These are phyloP conservation scores for Vitis rupestris DNA, from an alignment of 164 flowering plant species.

Conservation along the genomic window DNA sequence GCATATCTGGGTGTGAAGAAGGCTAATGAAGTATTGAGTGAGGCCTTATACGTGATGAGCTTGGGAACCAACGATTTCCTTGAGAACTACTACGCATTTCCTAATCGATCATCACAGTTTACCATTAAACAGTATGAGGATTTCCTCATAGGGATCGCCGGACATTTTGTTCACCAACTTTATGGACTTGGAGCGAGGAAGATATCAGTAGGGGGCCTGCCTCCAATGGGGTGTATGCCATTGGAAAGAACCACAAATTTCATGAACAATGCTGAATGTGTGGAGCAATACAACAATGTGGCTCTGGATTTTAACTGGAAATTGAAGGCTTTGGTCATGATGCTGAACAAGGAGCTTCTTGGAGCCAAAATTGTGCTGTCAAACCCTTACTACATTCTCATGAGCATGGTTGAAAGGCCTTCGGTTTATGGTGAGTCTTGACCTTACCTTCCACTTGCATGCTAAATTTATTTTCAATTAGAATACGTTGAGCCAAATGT, in stretches of 20 bases:
- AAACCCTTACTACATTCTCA: constrained; percentile 26
- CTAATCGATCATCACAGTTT: constrained; percentile 27
- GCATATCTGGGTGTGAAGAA: constrained; percentile 26
- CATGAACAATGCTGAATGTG: constrained; percentile 19
- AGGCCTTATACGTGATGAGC: constrained; percentile 42
- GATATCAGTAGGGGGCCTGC: constrained; percentile 39
- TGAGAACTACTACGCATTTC: constrained; percentile 42
- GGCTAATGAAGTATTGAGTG: constrained; percentile 24
- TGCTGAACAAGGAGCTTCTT: constrained; percentile 32
- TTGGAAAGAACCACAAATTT: constrained; percentile 40
- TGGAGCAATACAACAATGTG: constrained; percentile 31
- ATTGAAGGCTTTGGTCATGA: constrained; percentile 20
- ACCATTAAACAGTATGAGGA: constrained; percentile 29
- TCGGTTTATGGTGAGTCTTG: neutral
- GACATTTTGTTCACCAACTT: constrained; percentile 29
- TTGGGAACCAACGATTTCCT: constrained; percentile 62
- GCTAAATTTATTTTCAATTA: no score
- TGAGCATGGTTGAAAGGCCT: constrained; percentile 29
- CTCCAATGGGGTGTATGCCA: constrained; percentile 65
- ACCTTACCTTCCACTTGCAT: no score
- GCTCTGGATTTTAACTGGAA: constrained; percentile 44
- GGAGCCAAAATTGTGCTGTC: constrained; percentile 36
- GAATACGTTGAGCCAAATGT: no score
- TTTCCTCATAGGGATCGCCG: constrained; percentile 35
- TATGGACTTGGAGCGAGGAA: constrained; percentile 46